Conservation (phyloP, 257 asterid genomes). For the Capsicum rhomboideum region DNA sequence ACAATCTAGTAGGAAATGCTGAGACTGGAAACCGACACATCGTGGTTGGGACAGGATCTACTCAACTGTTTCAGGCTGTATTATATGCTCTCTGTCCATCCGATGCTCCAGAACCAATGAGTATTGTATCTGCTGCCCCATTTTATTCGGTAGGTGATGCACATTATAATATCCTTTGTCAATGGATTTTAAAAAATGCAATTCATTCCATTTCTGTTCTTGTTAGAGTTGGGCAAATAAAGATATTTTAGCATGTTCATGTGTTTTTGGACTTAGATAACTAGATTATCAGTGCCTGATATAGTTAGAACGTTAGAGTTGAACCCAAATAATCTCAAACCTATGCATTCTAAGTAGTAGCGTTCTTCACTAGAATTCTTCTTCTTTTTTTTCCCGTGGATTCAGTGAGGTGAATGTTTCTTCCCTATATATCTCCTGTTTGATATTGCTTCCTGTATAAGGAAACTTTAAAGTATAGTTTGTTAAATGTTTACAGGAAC, state of each 20-base stretch:
- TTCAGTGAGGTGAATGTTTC: background rate
- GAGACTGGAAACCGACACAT: conserved; percentile 56
- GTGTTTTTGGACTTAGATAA: background rate
- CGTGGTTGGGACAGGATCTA: conserved; percentile 92
- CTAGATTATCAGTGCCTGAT: background rate
- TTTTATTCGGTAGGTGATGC: conserved; percentile 66
- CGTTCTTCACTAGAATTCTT: background rate
- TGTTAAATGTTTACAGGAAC: background rate
- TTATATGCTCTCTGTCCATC: conserved; percentile 68
- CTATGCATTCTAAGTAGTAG: background rate
- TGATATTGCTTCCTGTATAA: background rate
- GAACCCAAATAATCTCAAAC: background rate
- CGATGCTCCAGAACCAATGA: conserved; percentile 51
- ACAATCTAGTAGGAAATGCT: conserved; percentile 75
- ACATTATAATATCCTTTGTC: background rate
- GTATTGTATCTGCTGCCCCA: conserved; percentile 87
- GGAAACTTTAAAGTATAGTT: background rate
- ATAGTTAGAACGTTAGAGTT: background rate
- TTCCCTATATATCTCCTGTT: background rate
- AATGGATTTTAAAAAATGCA: background rate
- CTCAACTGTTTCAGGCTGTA: conserved; percentile 86
- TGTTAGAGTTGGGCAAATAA: background rate
- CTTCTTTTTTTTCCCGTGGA: background rate
- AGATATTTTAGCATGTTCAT: background rate
- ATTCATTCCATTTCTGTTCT: background rate